Base-by-base conservation (phyloP, 1,139 yeast species). In the Lodderomyces pseudojiufengensis region DNA sequence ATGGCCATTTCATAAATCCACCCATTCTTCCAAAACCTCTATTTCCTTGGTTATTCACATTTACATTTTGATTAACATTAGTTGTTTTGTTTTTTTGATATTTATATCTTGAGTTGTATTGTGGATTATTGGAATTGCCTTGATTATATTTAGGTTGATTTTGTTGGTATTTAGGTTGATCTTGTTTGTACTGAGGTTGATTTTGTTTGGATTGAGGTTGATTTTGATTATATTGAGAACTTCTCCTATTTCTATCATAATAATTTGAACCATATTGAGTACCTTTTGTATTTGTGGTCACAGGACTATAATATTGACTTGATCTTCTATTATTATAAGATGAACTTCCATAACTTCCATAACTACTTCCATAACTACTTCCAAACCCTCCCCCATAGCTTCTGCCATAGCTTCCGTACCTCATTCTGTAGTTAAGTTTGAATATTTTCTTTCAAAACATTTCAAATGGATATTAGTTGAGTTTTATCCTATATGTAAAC, bases 1-100 rank as follows among this genome's bases (percentile, higher is more conserved):
- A 35, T 13, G 45, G 42, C 38, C 38, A 41, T 27, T 31, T 41
- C 37, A 40, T 32, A 10, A 42, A 32, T 22, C 38, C 23, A 4
- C 35, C 29, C 10, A 36, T 26, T 13, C 40, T 32, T 8, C 38
- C 32, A 24, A 27, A 29, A 13, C 39, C 25, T 9, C 29, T 29
- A 22, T 31, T 29, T 9, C 28, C 39, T 29, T 32, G 35, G 27
- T 37, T 39, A 29, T 39, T 36, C 4, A 39, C 35, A 33, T 33
- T 39, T 9, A 35, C 22, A 25, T 32, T 38, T 18, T 33, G 26
- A 21, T 36, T 38, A 9, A 38, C 26, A 3, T 18, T 18, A 18
- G 20, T 18, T 18, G n/a, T n/a, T n/a, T n/a, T n/a, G n/a, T n/a
- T n/a, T n/a, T n/a, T n/a, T n/a, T n/a, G 4, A 23, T 27, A 24